Conservation (phyloP, 2,329 filamentous ascomycete species). For the Pseudogymnoascus sp. region DNA sequence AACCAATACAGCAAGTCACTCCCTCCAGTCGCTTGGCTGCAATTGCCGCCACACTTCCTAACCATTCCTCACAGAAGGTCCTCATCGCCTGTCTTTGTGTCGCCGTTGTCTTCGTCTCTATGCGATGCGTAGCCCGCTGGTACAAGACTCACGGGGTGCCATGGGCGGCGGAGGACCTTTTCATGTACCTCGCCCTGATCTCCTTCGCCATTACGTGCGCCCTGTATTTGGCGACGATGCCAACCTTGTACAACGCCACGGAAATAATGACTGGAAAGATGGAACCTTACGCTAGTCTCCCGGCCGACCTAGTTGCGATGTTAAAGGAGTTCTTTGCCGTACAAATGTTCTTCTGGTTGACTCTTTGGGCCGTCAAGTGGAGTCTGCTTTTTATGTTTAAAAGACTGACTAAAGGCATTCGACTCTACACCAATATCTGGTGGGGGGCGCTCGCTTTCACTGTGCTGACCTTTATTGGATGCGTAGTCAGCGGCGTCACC, state of each 20-base stretch:
- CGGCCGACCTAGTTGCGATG: constrained; percentile 25
- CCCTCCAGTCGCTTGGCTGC: neutral
- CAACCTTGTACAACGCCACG: constrained; percentile 27
- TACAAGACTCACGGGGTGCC: constrained; percentile 12
- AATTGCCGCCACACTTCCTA: neutral
- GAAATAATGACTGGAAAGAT: constrained; percentile 20
- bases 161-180: constrained; percentile 13
- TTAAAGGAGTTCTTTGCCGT: constrained; percentile 30
- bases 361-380: constrained; percentile 9
- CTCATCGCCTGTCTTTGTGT: constrained; percentile 13
- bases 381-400: constrained; percentile 5
- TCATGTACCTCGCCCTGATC: constrained; percentile 14
- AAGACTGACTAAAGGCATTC: neutral
- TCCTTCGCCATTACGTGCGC: constrained; percentile 25
- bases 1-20: neutral
- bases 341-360: constrained; percentile 9
- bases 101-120: constrained; percentile 10
- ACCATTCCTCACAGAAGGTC: constrained; percentile 9
- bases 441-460: constrained; percentile 4
- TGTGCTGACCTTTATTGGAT: constrained; percentile 29
- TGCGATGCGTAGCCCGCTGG: constrained; percentile 12
- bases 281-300: constrained; percentile 23
- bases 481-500: constrained; percentile 28
- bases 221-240: constrained; percentile 30
- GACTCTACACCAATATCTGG: constrained; percentile 6